Percentiles rank a stretch among this genome's conserved stretches.
Conservation (phyloP, 257 asterid species). For the Plantago ovata region DNA sequence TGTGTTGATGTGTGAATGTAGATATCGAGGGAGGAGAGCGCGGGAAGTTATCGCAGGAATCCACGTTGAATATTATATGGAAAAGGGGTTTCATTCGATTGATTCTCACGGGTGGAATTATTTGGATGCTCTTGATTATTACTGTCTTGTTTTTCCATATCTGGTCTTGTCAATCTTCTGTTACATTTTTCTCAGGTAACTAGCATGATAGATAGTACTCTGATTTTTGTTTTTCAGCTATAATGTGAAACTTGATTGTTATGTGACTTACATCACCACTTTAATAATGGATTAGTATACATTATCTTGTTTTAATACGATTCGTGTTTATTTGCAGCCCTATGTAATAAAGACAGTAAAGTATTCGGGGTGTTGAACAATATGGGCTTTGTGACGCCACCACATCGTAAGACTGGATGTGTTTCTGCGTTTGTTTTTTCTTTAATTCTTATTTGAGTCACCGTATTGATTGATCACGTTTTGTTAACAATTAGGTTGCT, state of each 20-base stretch:
- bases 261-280: constrained; percentile 10
- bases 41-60: constrained; percentile 43
- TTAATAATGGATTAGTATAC: too few relatives aligned
- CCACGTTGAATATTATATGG: constrained; percentile 42
- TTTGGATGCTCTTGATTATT: constrained; percentile 57
- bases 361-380: constrained; percentile 64
- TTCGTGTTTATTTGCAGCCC: constrained; percentile 51
- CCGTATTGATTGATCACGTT: neutral
- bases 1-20: constrained; percentile 19
- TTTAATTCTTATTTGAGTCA: neutral
- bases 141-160: constrained; percentile 48
- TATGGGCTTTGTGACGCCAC: constrained; percentile 79
- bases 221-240: too few relatives aligned
- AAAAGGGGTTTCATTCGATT: constrained; percentile 57
- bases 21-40: constrained; percentile 33
- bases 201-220: too few relatives aligned
- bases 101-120: constrained; percentile 51
- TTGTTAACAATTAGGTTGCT: constrained; percentile 50
- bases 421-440: constrained; percentile 1
- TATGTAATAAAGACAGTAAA: constrained; percentile 89
- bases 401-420: constrained; percentile 67
- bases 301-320: constrained; percentile 5
- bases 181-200: constrained; percentile 48
- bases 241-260: neutral
- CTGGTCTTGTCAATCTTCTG: constrained; percentile 62